A percentile compares a stretch with the other conserved stretches of the same genome.
Evolutionary conservation across 805 yeast genomes (phyloP).

Genomic region (Lipomyces sp.): DNA sequence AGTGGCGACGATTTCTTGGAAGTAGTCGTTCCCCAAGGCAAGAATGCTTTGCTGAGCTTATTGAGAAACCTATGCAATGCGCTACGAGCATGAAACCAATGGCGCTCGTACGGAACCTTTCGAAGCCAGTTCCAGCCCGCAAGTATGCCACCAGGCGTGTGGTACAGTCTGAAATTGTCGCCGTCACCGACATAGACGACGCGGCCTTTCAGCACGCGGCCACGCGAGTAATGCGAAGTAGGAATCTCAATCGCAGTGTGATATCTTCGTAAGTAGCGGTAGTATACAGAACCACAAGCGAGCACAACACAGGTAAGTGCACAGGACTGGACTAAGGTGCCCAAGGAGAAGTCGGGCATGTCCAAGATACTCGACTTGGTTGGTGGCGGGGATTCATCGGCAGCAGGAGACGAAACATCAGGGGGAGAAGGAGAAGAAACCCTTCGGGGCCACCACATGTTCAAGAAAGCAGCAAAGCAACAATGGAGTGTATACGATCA

Average conservation of each 20-base stretch:
- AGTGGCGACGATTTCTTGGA: not conserved
- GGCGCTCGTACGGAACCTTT: slow-evolving; percentile 47
- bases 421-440: no score
- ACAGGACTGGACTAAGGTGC: not conserved
- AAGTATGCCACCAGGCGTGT: slow-evolving; percentile 84
- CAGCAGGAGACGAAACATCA: no score
- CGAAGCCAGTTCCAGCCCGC: slow-evolving; percentile 96
- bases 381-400: not conserved
- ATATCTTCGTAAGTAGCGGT: slow-evolving; percentile 20
- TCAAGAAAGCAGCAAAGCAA: no score
- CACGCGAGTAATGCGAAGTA: not conserved
- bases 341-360: not conserved
- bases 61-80: not conserved
- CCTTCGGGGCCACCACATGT: no score
- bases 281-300: not conserved
- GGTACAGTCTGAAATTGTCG: slow-evolving; percentile 88
- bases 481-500: no score
- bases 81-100: slow-evolving; percentile 1
- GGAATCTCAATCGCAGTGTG: slow-evolving; percentile 28
- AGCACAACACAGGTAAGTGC: slow-evolving; percentile 4
- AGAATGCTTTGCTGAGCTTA: not conserved
- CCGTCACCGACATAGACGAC: slow-evolving; percentile 33
- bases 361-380: no score
- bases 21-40: not conserved
- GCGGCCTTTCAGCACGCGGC: slow-evolving; percentile 25